Evolutionary conservation across 768 basidiomycete genomes (phyloP).

Genomic region (Boletus insuetus): DNA sequence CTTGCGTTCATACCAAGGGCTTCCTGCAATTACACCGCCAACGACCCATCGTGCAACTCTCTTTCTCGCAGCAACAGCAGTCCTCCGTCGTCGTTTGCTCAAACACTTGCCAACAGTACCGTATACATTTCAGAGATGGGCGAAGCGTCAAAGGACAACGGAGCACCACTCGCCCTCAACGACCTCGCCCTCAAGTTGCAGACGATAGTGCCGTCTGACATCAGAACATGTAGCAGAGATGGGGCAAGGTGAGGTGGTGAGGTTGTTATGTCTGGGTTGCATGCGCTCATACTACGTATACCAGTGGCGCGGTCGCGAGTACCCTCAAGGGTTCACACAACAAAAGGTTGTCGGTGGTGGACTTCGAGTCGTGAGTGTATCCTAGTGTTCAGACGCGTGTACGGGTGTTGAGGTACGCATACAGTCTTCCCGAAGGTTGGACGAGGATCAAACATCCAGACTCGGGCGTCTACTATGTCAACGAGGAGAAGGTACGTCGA

Average conservation of each 20-base stretch:
- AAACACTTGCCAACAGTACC: background rate
- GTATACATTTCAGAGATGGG: constrained; percentile 1
- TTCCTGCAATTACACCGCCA: no score
- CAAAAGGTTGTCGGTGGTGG: background rate
- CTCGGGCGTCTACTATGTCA: constrained; percentile 30
- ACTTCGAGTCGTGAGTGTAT: constrained; percentile 9
- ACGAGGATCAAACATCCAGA: constrained; percentile 30
- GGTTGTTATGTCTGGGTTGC: background rate
- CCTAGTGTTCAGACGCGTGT: background rate
- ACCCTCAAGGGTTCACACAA: constrained; percentile 18
- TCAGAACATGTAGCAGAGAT: background rate
- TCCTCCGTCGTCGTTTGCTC: background rate
- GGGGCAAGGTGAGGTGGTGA: constrained; percentile 10
- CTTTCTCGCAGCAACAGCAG: background rate
- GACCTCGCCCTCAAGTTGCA: constrained; percentile 1
- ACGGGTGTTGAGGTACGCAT: background rate
- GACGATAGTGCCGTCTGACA: constrained; percentile 17
- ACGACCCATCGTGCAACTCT: background rate
- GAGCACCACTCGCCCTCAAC: background rate
- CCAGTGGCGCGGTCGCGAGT: constrained; percentile 3
- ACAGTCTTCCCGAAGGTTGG: constrained; percentile 27
- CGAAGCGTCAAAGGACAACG: background rate
- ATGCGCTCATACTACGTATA: background rate
- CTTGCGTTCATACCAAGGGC: no score
- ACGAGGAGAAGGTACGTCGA: constrained; percentile 30